Conservation (phyloP, 2,329 filamentous ascomycete genomes). For the Trichoderma sp. region DNA sequence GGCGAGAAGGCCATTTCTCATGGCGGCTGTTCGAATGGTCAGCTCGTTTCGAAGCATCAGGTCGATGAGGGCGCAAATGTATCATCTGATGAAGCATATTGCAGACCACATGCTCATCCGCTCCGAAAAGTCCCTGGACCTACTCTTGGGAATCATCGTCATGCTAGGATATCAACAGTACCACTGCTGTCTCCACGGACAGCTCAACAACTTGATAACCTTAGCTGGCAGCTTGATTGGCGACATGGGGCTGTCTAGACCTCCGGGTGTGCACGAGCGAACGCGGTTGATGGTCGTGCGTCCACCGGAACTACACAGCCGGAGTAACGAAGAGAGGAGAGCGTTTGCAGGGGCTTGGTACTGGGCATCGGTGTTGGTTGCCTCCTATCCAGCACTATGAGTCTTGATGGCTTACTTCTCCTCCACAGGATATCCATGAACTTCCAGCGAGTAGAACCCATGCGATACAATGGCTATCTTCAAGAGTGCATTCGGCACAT, state of each 20-base stretch:
- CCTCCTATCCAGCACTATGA: neutral
- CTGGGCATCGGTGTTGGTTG: conserved; percentile 53
- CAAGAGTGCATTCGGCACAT: conserved; percentile 54
- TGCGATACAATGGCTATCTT: conserved; percentile 56
- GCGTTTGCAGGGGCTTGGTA: conserved; percentile 58
- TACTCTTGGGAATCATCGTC: conserved; percentile 53
- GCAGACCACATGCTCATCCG: conserved; percentile 54
- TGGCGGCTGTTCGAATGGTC: conserved; percentile 54
- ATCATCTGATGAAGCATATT: conserved; percentile 49
- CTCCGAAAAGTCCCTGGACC: conserved; percentile 53
- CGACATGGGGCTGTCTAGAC: conserved; percentile 51
- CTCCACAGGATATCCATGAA: conserved; percentile 44
- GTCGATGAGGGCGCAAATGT: conserved; percentile 55
- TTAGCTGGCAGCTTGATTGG: conserved; percentile 51
- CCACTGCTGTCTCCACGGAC: conserved; percentile 56
- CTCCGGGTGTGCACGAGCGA: conserved; percentile 47
- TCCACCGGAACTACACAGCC: conserved; percentile 42
- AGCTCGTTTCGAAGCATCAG: conserved; percentile 50
- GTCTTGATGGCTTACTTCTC: neutral
- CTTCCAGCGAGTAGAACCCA: conserved; percentile 50
- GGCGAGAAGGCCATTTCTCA: conserved; percentile 50
- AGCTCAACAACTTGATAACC: conserved; percentile 54
- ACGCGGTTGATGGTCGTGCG: conserved; percentile 48
- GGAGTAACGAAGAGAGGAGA: conserved; percentile 57
- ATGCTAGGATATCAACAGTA: conserved; percentile 57